Conservation (phyloP, 2,329 filamentous ascomycete genomes). For the Stachybotrys echinatus region DNA sequence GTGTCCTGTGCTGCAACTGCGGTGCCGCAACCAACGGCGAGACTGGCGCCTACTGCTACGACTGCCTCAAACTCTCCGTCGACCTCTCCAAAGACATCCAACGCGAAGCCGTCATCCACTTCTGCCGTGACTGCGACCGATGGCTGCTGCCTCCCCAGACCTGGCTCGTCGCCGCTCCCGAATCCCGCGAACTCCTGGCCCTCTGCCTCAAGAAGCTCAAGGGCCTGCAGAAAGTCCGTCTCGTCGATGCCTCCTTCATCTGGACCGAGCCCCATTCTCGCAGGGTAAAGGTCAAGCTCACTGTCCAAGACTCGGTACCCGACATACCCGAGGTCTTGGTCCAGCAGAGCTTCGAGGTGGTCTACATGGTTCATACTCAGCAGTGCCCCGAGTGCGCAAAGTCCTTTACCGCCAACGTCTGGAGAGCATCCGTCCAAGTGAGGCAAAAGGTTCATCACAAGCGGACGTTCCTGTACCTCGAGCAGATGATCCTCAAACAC, state of each 20-base stretch:
- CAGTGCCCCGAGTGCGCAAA: slow-evolving; percentile 95
- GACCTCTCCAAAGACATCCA: slow-evolving; percentile 91
- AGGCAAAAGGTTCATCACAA: slow-evolving; percentile 97
- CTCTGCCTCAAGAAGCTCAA: slow-evolving; percentile 85
- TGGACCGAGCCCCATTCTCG: slow-evolving; percentile 98
- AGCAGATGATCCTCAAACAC: slow-evolving; percentile 95
- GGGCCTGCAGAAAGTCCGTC: slow-evolving; percentile 82
- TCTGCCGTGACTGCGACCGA: slow-evolving; percentile 90
- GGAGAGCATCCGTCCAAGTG: slow-evolving; percentile 89
- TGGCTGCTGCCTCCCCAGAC: slow-evolving; percentile 83
- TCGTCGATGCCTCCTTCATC: slow-evolving; percentile 93
- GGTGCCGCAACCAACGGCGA: slow-evolving; percentile 91
- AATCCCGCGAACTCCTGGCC: slow-evolving; percentile 88
- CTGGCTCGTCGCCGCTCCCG: slow-evolving; percentile 80
- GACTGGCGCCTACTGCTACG: slow-evolving; percentile 85
- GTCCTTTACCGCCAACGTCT: slow-evolving; percentile 94
- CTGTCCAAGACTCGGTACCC: slow-evolving; percentile 68
- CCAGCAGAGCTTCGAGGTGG: slow-evolving; percentile 92
- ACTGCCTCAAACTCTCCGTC: slow-evolving; percentile 91
- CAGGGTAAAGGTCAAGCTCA: slow-evolving; percentile 90
- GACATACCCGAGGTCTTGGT: slow-evolving; percentile 54
- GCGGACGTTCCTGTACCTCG: slow-evolving; percentile 65
- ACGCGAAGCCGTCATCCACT: slow-evolving; percentile 83
- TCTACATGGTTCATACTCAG: slow-evolving; percentile 84
- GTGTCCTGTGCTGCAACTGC: slow-evolving; percentile 95